Conservation (phyloP, 495 filamentous ascomycete genomes). For the Neurospora discreta region DNA sequence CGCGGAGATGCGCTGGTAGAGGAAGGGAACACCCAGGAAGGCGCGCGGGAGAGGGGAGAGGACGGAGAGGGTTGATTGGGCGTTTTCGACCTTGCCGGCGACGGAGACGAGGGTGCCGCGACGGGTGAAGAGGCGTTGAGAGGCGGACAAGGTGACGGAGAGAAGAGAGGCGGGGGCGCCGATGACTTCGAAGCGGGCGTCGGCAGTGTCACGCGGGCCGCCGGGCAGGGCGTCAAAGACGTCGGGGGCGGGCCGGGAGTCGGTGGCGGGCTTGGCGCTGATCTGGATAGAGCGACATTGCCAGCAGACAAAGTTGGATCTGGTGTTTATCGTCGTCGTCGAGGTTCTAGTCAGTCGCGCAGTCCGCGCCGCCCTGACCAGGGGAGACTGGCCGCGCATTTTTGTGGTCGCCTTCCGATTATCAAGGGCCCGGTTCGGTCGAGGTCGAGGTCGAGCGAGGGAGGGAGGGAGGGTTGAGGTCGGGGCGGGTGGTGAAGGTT, state of each 20-base stretch:
- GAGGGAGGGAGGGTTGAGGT: no score
- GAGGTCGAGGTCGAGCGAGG: neutral
- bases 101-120: slow-evolving; percentile 83
- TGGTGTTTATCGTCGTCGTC: neutral
- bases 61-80: slow-evolving; percentile 77
- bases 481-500: neutral
- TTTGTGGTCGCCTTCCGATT: neutral
- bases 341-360: slow-evolving; percentile 1
- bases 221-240: slow-evolving; percentile 30
- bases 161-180: slow-evolving; percentile 85
- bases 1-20: slow-evolving; percentile 84
- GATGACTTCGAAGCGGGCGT: slow-evolving; percentile 89
- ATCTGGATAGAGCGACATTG: slow-evolving; percentile 45
- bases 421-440: neutral
- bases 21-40: slow-evolving; percentile 73
- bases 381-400: slow-evolving; percentile 21
- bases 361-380: slow-evolving; percentile 12
- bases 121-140: slow-evolving; percentile 83
- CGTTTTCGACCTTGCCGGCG: slow-evolving; percentile 81
- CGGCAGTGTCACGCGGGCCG: slow-evolving; percentile 32
- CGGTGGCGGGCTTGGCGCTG: slow-evolving; percentile 39
- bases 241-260: slow-evolving; percentile 35
- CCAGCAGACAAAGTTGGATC: slow-evolving; percentile 24
- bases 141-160: slow-evolving; percentile 83
- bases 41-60: slow-evolving; percentile 73